Evolutionary conservation across 495 filamentous ascomycete genomes (phyloP), one percentile per base, ranked within the genome.

Genomic region (Penicillium taxi): DNA sequence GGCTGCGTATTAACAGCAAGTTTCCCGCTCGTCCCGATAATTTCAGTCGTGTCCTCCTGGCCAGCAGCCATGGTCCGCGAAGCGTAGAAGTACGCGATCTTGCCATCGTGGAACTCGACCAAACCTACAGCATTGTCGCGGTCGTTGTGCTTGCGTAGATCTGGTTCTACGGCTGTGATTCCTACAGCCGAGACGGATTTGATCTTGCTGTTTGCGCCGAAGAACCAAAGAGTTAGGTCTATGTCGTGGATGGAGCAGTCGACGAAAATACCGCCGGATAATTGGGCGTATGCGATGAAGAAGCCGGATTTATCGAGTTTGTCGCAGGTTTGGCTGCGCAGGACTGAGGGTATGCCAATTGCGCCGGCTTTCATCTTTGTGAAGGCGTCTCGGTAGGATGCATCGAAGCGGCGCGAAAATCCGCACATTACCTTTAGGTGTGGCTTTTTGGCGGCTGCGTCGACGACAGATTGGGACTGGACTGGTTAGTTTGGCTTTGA

Each of bases 11-110:
- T 81, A 15, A 81, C 66, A 0, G 64, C 59, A 9, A 81, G 30
- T 47, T 80, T 79, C 2, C 76, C 77, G 41, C 69, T 59, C 0
- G 75, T 79, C 5, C 77, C 77, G 37, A 81, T 74, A 28, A 81
- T 67, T 52, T 81, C 77, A 0, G 75, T 77, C 30, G 64, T 70
- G 47, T 81, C 77, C 39, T 78, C 67, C 55, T 80, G 75, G 0
- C 77, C 77, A 1, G 69, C 63, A 0, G 71, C 65, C 72, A 79
- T 80, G 73, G 76, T 80, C 5, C 77, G 61, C 12, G 58, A 66
- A 20, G 55, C 61, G 47, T 74, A 80, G 34, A 75, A 72, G 46
- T 79, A 78, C 6, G 75, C 77, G 27, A 81, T 69, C 51, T 65
- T 63, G 5, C 73, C 75, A 35, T 64, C 67, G 39, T 63, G 67